These are phyloP conservation scores for Pythium brachiatum DNA, from an alignment of 352 stramenopile species.

Conservation along the genomic window DNA sequence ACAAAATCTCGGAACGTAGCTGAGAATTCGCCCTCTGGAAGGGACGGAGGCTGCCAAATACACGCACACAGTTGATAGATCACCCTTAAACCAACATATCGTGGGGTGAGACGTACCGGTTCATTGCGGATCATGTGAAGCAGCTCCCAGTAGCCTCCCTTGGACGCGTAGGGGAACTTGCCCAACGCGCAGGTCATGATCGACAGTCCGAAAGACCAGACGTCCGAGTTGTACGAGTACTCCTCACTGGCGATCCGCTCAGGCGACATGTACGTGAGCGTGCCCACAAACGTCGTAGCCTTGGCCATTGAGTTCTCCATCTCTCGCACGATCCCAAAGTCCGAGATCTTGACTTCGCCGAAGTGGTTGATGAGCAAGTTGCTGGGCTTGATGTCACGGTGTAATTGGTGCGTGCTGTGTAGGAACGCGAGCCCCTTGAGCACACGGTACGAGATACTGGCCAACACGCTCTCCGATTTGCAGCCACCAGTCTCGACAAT, in stretches of 20 bases:
- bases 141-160: conserved; percentile 89
- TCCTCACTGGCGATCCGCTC: conserved; percentile 90
- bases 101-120: conserved; percentile 30
- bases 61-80: not conserved
- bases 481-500: conserved; percentile 89
- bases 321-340: conserved; percentile 83
- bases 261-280: conserved; percentile 92
- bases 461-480: conserved; percentile 84
- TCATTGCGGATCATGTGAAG: conserved; percentile 89
- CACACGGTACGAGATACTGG: conserved; percentile 86
- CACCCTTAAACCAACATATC: not conserved
- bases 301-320: conserved; percentile 87
- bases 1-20: conserved; percentile 74
- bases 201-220: conserved; percentile 84
- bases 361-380: conserved; percentile 94
- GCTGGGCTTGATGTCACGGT: conserved; percentile 94
- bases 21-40: conserved; percentile 74
- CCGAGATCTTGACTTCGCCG: conserved; percentile 88
- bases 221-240: conserved; percentile 87
- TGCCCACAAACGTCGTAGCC: conserved; percentile 90
- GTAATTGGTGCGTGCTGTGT: conserved; percentile 88
- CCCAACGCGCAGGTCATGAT: conserved; percentile 90
- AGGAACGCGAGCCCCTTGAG: conserved; percentile 88
- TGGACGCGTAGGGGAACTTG: conserved; percentile 83
- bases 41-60: conserved; percentile 42